Conservation (phyloP, 768 basidiomycete genomes). For the Leccinum rimulosum region DNA sequence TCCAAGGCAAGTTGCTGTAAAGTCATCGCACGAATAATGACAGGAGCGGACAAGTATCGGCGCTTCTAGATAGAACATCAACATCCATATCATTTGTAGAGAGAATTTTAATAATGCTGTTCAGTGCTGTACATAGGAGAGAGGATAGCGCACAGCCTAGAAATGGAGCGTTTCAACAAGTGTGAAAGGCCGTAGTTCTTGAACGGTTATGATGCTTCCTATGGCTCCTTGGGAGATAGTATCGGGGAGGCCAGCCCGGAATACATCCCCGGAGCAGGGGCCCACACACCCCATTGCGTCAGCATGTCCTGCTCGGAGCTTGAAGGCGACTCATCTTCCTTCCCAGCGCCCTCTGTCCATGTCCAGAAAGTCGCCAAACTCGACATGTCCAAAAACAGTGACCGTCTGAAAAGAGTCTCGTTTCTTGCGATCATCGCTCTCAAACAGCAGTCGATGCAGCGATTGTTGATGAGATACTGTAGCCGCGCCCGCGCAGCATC, state of each 20-base stretch:
- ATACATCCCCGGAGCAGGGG: neutral
- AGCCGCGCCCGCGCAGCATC: conserved; percentile 6
- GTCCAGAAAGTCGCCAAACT: conserved; percentile 10
- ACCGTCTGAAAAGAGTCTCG: conserved; percentile 15
- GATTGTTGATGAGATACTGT: conserved; percentile 16
- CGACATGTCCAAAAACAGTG: conserved; percentile 14
- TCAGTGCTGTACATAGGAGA: neutral
- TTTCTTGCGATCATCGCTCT: conserved; percentile 6
- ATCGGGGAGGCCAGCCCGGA: neutral
- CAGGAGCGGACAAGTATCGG: neutral
- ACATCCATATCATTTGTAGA: neutral
- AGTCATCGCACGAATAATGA: neutral
- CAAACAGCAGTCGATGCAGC: conserved; percentile 21
- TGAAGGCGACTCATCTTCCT: neutral
- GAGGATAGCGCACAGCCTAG: neutral
- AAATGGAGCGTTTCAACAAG: neutral
- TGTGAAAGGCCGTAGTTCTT: neutral
- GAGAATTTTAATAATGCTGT: neutral
- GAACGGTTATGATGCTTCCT: neutral
- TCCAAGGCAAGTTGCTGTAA: neutral
- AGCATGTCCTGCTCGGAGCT: conserved; percentile 14
- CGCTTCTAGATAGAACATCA: neutral
- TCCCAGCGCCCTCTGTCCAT: conserved; percentile 4
- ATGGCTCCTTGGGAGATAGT: neutral
- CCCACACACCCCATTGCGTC: conserved; percentile 23